A percentile compares a stretch with the other conserved stretches of the same genome.
phyloP scores from a whole-genome alignment of 345 rosid genomes.

The Eucalyptus tenuipes region DNA sequence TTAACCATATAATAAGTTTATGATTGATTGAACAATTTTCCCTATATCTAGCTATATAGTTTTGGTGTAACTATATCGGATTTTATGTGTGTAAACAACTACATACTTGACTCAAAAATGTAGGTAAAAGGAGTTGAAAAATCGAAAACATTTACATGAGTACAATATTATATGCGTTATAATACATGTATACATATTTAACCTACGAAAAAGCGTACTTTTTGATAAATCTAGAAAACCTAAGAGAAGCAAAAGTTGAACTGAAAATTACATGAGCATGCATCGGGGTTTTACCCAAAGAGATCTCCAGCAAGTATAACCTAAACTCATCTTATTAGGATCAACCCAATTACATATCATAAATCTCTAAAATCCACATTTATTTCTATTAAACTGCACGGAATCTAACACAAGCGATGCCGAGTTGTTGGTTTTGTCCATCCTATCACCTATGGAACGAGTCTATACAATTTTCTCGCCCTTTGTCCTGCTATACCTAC shows the following conservation, averaged over 20 bases:
- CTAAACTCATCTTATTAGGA: background rate
- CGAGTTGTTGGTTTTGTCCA: background rate
- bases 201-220: rapidly evolving
- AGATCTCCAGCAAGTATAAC: background rate
- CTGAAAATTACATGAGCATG: background rate
- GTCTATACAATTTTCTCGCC: background rate
- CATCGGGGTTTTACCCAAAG: background rate
- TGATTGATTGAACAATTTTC: background rate
- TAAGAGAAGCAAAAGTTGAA: background rate
- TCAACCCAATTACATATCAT: background rate
- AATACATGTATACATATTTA: background rate
- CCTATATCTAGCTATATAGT: background rate
- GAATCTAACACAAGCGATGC: background rate
- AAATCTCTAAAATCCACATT: background rate
- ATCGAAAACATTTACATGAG: background rate
- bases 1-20: background rate
- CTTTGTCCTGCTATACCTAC: background rate
- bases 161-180: background rate
- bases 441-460: background rate
- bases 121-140: background rate
- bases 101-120: background rate
- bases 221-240: background rate
- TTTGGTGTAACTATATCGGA: background rate
- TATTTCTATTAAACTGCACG: background rate
- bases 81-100: background rate